These are phyloP conservation scores for Amanita brunnescens DNA, from an alignment of 768 basidiomycete genomes.

Conservation along the genomic window DNA sequence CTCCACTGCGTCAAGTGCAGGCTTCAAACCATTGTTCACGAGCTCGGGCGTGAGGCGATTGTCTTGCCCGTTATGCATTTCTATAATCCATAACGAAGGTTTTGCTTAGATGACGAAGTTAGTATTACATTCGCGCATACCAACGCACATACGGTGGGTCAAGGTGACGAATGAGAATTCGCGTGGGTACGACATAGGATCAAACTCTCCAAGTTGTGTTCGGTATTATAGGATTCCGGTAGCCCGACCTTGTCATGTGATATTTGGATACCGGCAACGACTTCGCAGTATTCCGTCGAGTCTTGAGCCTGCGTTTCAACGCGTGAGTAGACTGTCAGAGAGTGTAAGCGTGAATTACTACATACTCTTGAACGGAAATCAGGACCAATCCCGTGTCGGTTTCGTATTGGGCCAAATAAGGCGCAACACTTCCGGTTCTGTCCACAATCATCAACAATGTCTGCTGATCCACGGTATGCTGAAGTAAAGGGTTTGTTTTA, in stretches of 20 bases:
- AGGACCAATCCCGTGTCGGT: too few species aligned
- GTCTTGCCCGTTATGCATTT: slow-evolving; percentile 73
- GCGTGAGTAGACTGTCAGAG: too few species aligned
- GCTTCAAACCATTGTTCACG: slow-evolving; percentile 51
- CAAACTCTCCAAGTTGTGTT: background rate
- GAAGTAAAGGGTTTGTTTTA: slow-evolving; percentile 43
- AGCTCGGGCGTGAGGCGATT: slow-evolving; percentile 55
- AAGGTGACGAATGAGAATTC: slow-evolving; percentile 59
- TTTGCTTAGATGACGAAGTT: slow-evolving; percentile 33
- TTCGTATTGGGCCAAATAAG: slow-evolving; percentile 7
- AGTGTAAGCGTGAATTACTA: too few species aligned
- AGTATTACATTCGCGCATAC: background rate
- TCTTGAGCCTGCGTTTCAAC: too few species aligned
- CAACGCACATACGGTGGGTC: slow-evolving; percentile 27
- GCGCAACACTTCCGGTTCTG: slow-evolving; percentile 7
- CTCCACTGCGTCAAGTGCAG: slow-evolving; percentile 68
- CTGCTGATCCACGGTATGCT: slow-evolving; percentile 30
- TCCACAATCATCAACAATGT: slow-evolving; percentile 23
- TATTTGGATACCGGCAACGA: background rate
- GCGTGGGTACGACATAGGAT: slow-evolving; percentile 36
- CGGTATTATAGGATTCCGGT: background rate
- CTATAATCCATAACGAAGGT: slow-evolving; percentile 62
- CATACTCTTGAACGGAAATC: too few species aligned
- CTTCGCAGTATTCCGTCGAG: too few species aligned
- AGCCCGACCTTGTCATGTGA: slow-evolving; percentile 1